Base-by-base conservation (phyloP, 1,284 basidiomycete species). In the Heliocybe sulcata region DNA sequence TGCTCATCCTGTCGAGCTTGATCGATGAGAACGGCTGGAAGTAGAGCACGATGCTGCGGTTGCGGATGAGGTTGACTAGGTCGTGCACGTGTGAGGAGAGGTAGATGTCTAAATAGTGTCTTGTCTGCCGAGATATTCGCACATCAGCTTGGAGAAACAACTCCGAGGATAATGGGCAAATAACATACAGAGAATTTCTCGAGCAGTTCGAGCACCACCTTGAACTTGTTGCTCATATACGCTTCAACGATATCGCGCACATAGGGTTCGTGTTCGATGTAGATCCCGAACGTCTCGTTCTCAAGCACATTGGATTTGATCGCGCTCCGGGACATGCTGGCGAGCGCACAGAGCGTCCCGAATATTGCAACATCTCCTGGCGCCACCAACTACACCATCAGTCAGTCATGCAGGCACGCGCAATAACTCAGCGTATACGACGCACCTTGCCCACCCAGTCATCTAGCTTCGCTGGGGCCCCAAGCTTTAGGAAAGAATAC, bases 221-320 rank as follows among this genome's bases (percentile, higher is more conserved):
- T 89, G 75, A 94, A 95, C 60, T 87, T 84, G 64, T 87, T 92
- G 56, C 76, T 75, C 75, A 90, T 84, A 69, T 92, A 95, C 2
- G 87, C 81, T 57, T 89, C 88, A 35, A 94, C 75, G 35, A 95
- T 78, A 56, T 94, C 92, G 29, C 90, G 81, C 45, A 92, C 71
- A 61, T 92, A 91, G 0, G 90, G 86, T 66, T 93, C 92, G 61
- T 90, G 83, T 62, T 95, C 93, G 52, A 94, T 82, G 65, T 91
- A 92, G 29, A 81, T 75, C 1, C 82, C 77, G 61, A 94, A 90
- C 2, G 75, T 74, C 2, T 84, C 72, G 62, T 86, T 91, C 56
- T 85, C 85, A 25, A 92, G 68, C 11, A 94, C 72, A 62, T 81
- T 78, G 0, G 77, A 64, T 61, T 86, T 86, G 68, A 94, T 83